Percentiles rank a stretch among this genome's conserved stretches.
Evolutionary conservation across 345 rosid genomes (phyloP).

Genomic region (Acer negundo): DNA sequence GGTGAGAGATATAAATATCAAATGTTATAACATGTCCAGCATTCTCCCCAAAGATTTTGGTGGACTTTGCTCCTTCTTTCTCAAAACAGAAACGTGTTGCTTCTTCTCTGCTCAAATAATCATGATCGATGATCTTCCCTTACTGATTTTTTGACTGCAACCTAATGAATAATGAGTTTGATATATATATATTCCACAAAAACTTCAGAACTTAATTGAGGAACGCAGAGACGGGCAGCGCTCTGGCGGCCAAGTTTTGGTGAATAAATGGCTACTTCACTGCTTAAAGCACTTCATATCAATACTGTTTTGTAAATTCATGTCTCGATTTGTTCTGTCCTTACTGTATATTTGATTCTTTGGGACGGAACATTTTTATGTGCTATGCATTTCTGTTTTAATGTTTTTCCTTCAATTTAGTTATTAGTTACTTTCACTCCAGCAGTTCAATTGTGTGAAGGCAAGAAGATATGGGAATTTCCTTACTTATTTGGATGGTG

Average conservation of each 20-base stretch:
- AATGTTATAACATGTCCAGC: no score
- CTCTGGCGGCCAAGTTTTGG: conserved; percentile 95
- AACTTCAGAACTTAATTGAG: conserved; percentile 83
- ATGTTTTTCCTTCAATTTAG: not conserved
- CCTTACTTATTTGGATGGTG: conserved; percentile 8
- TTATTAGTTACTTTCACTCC: not conserved
- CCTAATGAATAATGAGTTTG: no score
- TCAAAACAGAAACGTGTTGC: no score
- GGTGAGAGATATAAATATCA: no score
- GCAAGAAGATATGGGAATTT: no score
- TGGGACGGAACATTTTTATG: conserved; percentile 12
- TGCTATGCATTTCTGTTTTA: no score
- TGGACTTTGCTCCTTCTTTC: no score
- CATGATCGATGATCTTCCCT: no score
- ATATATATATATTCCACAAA: no score
- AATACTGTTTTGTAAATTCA: conserved; percentile 72
- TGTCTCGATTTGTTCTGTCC: conserved; percentile 1
- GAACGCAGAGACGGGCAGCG: conserved; percentile 97
- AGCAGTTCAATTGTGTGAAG: conserved; percentile 1
- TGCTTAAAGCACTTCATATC: conserved; percentile 93
- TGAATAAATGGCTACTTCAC: conserved; percentile 96
- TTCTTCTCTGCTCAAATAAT: no score
- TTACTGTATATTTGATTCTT: conserved; percentile 23
- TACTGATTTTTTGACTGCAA: no score
- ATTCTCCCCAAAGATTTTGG: no score